Conservation (phyloP, 352 stramenopile species). For the Globisporangium takayamanum region DNA sequence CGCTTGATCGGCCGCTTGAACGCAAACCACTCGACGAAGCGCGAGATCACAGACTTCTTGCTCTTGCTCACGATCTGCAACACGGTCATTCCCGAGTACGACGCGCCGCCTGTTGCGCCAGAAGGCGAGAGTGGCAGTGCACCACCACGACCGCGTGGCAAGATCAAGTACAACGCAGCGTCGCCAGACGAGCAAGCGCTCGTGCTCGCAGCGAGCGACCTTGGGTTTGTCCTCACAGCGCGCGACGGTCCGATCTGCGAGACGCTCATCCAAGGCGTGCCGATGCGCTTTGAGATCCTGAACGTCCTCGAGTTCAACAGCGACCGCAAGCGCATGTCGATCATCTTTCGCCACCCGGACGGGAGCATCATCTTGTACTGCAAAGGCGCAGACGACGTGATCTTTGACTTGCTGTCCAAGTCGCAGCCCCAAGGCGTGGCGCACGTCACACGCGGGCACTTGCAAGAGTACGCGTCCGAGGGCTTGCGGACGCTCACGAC, state of each 20-base stretch:
- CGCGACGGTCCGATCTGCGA: constrained; percentile 65
- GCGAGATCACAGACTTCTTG: constrained; percentile 33
- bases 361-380: constrained; percentile 58
- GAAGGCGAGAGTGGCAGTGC: background rate
- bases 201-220: constrained; percentile 59
- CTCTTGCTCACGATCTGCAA: constrained; percentile 89
- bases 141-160: constrained; percentile 42
- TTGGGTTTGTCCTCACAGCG: constrained; percentile 69
- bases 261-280: constrained; percentile 38
- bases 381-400: constrained; percentile 69
- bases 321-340: constrained; percentile 91
- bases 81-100: constrained; percentile 95
- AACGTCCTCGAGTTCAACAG: constrained; percentile 91
- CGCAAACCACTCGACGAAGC: constrained; percentile 46
- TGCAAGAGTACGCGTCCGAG: constrained; percentile 82
- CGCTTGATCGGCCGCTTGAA: constrained; percentile 68
- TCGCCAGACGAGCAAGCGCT: constrained; percentile 88
- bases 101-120: constrained; percentile 10
- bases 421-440: constrained; percentile 19
- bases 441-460: constrained; percentile 40
- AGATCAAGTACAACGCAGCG: constrained; percentile 60
- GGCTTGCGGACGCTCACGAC: constrained; percentile 84
- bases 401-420: constrained; percentile 30
- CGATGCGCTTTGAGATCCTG: constrained; percentile 68
- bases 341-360: constrained; percentile 73